phyloP scores from a whole-genome alignment of 345 rosid genomes.

The Rhodomyrtus tomentosa region DNA sequence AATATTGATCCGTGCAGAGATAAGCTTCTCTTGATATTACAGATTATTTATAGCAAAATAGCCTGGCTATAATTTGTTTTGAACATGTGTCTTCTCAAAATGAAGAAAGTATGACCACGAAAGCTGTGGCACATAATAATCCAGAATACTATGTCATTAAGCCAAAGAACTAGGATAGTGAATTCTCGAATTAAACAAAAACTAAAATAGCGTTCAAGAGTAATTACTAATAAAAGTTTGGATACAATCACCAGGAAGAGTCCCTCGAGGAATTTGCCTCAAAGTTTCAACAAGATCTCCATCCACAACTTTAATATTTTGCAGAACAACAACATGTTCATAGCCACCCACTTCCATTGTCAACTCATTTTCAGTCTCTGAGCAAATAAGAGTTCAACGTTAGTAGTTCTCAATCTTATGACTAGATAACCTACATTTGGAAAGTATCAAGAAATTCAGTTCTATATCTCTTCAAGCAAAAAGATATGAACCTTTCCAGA shows the following conservation, averaged over 20 bases:
- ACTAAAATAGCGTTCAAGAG: not conserved
- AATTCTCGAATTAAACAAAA: not conserved
- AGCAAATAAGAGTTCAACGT: not conserved
- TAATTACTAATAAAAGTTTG: not conserved
- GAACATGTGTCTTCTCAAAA: not conserved
- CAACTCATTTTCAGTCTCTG: constrained; percentile 75
- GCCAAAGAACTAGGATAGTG: not conserved
- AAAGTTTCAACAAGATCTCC: constrained; percentile 37
- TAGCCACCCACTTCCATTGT: constrained; percentile 78
- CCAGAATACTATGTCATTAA: not conserved
- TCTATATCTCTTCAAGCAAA: not conserved
- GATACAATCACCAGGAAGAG: constrained; percentile 81
- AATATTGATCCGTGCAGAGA: not conserved
- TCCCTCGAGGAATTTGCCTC: constrained; percentile 63
- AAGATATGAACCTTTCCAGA: not conserved
- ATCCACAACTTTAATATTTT: constrained; percentile 58
- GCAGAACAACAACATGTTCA: constrained; percentile 47
- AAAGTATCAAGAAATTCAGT: not conserved
- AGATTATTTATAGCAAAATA: not conserved
- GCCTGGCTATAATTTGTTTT: not conserved
- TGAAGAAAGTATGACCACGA: not conserved
- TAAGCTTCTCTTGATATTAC: not conserved
- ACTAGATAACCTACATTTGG: not conserved
- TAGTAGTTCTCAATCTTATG: not conserved
- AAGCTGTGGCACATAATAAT: not conserved